Evolutionary conservation across 2,329 filamentous ascomycete genomes (phyloP), one percentile per base, ranked within the genome.

Genomic region (Metarhizium rileyi): DNA sequence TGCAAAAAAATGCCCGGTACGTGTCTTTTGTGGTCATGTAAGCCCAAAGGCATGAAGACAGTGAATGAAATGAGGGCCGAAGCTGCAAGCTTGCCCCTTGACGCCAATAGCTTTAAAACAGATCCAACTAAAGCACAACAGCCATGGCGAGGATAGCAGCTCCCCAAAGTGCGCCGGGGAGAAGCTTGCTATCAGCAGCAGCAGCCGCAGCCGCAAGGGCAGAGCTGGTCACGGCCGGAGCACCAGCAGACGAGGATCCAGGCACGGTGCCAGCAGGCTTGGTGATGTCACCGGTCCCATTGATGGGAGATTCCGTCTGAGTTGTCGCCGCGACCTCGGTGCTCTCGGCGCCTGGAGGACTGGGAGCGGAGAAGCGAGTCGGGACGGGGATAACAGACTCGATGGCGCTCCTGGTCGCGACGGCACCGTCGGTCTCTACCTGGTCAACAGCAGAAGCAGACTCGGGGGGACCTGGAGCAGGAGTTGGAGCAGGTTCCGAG

Each of bases 141-240:
- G 56, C 59, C 40, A 58, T 50, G 38, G 59, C 53, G 46, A 66
- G 49, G 54, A 55, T 57, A 23, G 53, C 62, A 26, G 57, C 46
- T 40, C 59, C 63, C 28, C 66, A 46, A 36, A 54, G 49, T 4
- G 57, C 56, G n/a, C 53, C 55, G 5, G 59, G 55, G 44, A 56
- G 43, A 41, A 46, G 51, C 44, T 54, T 50, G 47, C 56, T 53
- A 33, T 55, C 53, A n/a, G 55, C 51, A 27, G 58, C 63, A 23
- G 60, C 65, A n/a, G 60, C 64, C 10, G 60, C 65, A n/a, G 60
- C 64, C 10, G 63, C 65, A 25, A 63, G 56, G 26, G 61, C 59
- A 7, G 59, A 59, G 28, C 57, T 57, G 23, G 58, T 60, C 25
- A 59, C 53, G 20, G 62, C 57, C 16, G 57, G 52, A 36, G 63